A percentile compares a stretch with the other conserved stretches of the same genome.
These are phyloP conservation scores for Septoria linicola DNA, from an alignment of 2,329 filamentous ascomycete species.

Conservation along the genomic window DNA sequence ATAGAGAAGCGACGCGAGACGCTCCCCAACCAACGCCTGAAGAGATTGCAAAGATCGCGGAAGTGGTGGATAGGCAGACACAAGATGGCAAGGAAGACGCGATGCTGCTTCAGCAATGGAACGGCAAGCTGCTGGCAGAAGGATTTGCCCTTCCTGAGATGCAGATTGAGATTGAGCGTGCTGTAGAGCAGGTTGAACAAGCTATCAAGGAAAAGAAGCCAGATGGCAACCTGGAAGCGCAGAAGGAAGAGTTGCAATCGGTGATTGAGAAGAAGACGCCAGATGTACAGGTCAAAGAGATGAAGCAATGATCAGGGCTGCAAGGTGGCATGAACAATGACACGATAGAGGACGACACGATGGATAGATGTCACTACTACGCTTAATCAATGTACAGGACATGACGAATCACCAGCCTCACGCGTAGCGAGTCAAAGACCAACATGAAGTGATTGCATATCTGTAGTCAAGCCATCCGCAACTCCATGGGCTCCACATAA, in stretches of 20 bases:
- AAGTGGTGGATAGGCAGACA: constrained; percentile 43
- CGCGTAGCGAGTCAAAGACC: background rate
- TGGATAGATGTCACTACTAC: constrained; percentile 4
- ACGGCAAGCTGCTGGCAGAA: constrained; percentile 53
- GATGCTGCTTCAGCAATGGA: constrained; percentile 52
- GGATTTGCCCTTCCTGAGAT: constrained; percentile 51
- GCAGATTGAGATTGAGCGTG: constrained; percentile 55
- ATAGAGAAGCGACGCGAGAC: constrained; percentile 42
- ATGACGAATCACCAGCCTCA: background rate
- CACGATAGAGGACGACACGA: constrained; percentile 11
- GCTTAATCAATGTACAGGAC: constrained; percentile 7
- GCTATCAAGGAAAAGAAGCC: constrained; percentile 38
- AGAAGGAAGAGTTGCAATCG: constrained; percentile 18
- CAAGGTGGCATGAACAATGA: background rate
- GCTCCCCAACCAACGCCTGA: constrained; percentile 40
- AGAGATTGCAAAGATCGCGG: constrained; percentile 42
- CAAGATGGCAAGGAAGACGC: constrained; percentile 46
- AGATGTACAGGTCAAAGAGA: constrained; percentile 20
- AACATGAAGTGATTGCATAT: too few species aligned
- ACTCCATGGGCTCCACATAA: too few species aligned
- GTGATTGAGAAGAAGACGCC: constrained; percentile 13
- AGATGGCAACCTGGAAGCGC: constrained; percentile 8
- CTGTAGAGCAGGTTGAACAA: constrained; percentile 52
- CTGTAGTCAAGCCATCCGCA: background rate
- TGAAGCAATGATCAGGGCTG: constrained; percentile 5